phyloP scores from a whole-genome alignment of 805 yeast genomes.

The Yamadazyma kitorensis region DNA sequence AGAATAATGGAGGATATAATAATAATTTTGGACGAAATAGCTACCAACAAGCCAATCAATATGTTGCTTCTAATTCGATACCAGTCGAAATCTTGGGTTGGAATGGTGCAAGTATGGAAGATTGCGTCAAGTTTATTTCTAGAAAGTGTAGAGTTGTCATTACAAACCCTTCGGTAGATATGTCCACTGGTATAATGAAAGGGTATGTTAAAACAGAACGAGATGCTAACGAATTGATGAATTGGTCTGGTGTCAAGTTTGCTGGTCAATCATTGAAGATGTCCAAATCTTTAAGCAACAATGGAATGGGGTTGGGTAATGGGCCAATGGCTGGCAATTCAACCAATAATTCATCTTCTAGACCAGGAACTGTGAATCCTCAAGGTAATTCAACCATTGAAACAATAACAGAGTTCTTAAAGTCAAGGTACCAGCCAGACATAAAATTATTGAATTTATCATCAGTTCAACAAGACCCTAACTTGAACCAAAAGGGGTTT shows the following conservation, averaged over 20 bases:
- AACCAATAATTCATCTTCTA: slow-evolving; percentile 1
- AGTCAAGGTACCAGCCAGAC: slow-evolving; percentile 63
- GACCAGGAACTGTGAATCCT: slow-evolving; percentile 12
- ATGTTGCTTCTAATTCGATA: slow-evolving; percentile 32
- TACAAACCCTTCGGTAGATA: slow-evolving; percentile 50
- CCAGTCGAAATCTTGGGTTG: slow-evolving; percentile 71
- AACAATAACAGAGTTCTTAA: slow-evolving; percentile 58
- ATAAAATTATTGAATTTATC: slow-evolving; percentile 68
- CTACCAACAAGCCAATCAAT: slow-evolving; percentile 24
- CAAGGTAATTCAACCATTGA: slow-evolving; percentile 54
- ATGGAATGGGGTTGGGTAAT: neutral
- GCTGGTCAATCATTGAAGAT: slow-evolving; percentile 70
- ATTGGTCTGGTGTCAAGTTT: slow-evolving; percentile 75
- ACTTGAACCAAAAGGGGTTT: slow-evolving; percentile 58
- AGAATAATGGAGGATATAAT: slow-evolving; percentile 10
- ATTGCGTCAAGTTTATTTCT: slow-evolving; percentile 64
- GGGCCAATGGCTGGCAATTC: neutral
- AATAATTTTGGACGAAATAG: slow-evolving; percentile 16
- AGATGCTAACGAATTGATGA: slow-evolving; percentile 58
- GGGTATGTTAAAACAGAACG: slow-evolving; percentile 54
- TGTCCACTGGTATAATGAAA: slow-evolving; percentile 45
- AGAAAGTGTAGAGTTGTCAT: slow-evolving; percentile 63
- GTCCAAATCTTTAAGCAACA: slow-evolving; percentile 25
- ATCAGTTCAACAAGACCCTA: slow-evolving; percentile 61
- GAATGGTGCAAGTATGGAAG: slow-evolving; percentile 74